A percentile compares a stretch with the other conserved stretches of the same genome.
Conservation (phyloP, 768 basidiomycete genomes). For the Mycena latifolia region DNA sequence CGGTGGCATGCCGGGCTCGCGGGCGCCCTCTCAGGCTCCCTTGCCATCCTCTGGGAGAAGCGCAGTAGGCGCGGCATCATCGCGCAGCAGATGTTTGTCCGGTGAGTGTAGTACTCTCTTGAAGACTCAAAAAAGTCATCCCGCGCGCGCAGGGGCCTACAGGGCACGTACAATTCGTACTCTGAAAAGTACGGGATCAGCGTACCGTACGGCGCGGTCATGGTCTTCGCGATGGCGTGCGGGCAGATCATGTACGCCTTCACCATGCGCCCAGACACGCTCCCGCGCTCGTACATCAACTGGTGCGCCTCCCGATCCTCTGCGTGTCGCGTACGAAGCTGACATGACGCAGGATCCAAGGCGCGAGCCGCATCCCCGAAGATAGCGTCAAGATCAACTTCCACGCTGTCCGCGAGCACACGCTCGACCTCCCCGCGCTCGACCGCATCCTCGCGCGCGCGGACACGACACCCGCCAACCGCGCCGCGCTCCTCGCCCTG, state of each 20-base stretch:
- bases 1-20: conserved; percentile 87
- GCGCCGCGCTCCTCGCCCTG: conserved; percentile 57
- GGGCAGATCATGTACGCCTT: conserved; percentile 35
- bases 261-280: conserved; percentile 39
- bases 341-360: conserved; percentile 63
- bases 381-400: conserved; percentile 73
- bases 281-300: conserved; percentile 76
- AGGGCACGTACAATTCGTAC: conserved; percentile 75
- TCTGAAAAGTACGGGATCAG: conserved; percentile 42
- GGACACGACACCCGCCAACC: conserved; percentile 67
- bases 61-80: conserved; percentile 72
- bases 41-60: conserved; percentile 86
- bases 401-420: conserved; percentile 68
- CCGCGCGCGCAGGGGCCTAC: conserved; percentile 65
- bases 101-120: conserved; percentile 57
- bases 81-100: conserved; percentile 91
- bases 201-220: conserved; percentile 30
- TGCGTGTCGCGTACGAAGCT: no score
- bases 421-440: conserved; percentile 66
- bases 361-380: conserved; percentile 73
- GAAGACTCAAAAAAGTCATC: not conserved
- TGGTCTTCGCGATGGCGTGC: conserved; percentile 31
- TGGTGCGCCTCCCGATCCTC: conserved; percentile 1
- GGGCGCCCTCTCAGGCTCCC: conserved; percentile 78
- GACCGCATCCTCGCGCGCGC: conserved; percentile 63